phyloP scores from a whole-genome alignment of 176 grass and related monocot genomes.

The Avena sativa region DNA sequence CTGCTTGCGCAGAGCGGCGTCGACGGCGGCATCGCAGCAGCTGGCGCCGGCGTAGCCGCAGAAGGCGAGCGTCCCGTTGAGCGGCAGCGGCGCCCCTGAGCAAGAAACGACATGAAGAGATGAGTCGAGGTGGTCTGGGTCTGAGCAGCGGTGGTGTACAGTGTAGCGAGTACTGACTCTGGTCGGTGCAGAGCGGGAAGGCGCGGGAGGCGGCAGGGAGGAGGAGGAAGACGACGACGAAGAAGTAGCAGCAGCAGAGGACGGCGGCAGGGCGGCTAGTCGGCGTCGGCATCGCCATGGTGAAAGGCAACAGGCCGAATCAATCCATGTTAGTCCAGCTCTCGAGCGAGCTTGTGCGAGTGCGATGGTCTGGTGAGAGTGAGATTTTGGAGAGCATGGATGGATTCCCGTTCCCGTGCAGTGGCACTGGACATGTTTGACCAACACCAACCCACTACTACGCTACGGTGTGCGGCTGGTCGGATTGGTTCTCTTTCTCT shows the following conservation, averaged over 20 bases:
- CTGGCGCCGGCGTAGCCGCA: background rate
- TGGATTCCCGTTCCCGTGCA: background rate
- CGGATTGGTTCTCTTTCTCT: background rate
- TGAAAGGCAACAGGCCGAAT: too few relatives aligned
- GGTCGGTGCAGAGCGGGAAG: conserved; percentile 52
- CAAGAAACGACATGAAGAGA: background rate
- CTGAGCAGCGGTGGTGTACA: background rate
- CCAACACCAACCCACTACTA: background rate
- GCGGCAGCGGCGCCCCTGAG: conserved; percentile 57
- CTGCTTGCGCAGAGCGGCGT: conserved; percentile 1
- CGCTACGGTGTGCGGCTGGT: background rate
- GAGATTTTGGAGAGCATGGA: background rate
- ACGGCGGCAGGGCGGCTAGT: background rate
- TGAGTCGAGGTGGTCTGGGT: too few relatives aligned
- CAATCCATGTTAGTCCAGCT: too few relatives aligned
- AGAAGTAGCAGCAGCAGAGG: conserved; percentile 20
- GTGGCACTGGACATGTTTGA: background rate
- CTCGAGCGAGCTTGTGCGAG: background rate
- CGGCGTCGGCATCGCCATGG: background rate
- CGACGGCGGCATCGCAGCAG: conserved; percentile 27
- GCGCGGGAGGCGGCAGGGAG: conserved; percentile 15
- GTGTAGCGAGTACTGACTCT: background rate
- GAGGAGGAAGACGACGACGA: background rate
- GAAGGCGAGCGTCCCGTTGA: conserved; percentile 53
- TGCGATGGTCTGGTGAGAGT: background rate